Base-by-base conservation (phyloP, 129 eudicot species). In the Artemisia tridentata region DNA sequence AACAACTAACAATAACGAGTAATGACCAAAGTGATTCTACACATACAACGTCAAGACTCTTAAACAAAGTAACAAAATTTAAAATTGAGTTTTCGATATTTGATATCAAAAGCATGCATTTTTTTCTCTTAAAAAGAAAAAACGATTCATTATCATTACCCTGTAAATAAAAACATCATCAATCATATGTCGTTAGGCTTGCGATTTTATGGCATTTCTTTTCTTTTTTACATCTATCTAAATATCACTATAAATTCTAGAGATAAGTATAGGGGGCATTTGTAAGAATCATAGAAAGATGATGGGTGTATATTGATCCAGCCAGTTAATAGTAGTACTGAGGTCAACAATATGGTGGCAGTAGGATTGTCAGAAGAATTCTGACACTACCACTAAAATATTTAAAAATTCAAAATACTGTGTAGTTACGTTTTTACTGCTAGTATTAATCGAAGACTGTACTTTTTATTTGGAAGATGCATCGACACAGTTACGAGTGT, bases 331-430 rank as follows among this genome's bases (percentile, higher is more conserved):
- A 38, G 29, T 63, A 60, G 64, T 68, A 60, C 48, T 68, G 62
- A 20, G 75, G 80, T 76, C 69, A 60, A 76, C 64, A 59, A 43
- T 48, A 47, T 59, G 20, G 63, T 68, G 75, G 80, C 74, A 74
- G 57, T 43, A 41, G 48, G 61, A 74, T 53, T 43, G 79, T 74
- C 72, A 69, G 65, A 61, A 61, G 49, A 9, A 12, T 60, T 38
- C 80, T 76, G 80, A 76, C 80, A 76, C 58, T 20, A 59, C 75
- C 69, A 76, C 80, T 62, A 38, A 38, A 46, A 46, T 68, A 57
- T 58, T 75, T 47, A 8, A 67, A 66, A 66, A 67, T 45, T 23
- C 29, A 23, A 60, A 75, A 75, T 10, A 41, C 45, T 75, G 49
- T 54, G 13, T 50, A 59, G 49, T 23, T 23, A 20, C 25, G 25